Base-by-base conservation (phyloP, 2,329 filamentous ascomycete genomes). In the Arthrobotrys conoides region DNA sequence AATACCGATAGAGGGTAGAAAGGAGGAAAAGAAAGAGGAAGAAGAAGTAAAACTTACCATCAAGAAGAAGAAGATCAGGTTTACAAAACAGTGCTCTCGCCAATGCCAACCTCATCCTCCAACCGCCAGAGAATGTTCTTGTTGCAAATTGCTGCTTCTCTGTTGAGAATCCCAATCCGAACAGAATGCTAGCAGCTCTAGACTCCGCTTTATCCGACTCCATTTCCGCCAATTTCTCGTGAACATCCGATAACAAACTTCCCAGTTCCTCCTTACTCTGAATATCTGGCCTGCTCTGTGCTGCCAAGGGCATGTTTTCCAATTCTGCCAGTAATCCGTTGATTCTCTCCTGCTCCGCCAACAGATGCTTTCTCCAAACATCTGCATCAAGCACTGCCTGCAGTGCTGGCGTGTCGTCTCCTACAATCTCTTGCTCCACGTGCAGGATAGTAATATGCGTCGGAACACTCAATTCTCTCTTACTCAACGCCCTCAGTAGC, bases 111-210 rank as follows among this genome's bases (percentile, higher is more conserved):
- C 96, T 92, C 96, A 99, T 99, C 86, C 96, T 91, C 96, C 96
- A 99, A 92, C 96, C 96, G 88, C 96, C 96, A 67, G 96, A 99
- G 86, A 99, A 99, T 4, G 95, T 98, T 88, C 93, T 98, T 69
- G 96, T 99, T 16, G 96, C 91, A 83, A 89, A 94, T 82, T 97
- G 92, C 84, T 99, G 96, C 81, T 94, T 89, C 85, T 98, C 96
- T 20, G 93, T 85, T 0, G 96, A 98, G 89, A 99, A 99, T 82
- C 96, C 96, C 75, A 99, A 90, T 89, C 96, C 96, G 76, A 96
- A 95, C 67, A 99, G 88, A 83, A 99, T 99, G 85, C 93, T 97
- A 64, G 96, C 96, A 57, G 96, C 96, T 83, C 96, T 89, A 80
- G 96, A 92, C 84, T 99, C 96, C 75, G 96, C 96, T 86, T 97